Evolutionary conservation across 179 eudicot species (phyloP), one percentile per base, ranked within the genome.

Genomic region (Patellifolia procumbens): DNA sequence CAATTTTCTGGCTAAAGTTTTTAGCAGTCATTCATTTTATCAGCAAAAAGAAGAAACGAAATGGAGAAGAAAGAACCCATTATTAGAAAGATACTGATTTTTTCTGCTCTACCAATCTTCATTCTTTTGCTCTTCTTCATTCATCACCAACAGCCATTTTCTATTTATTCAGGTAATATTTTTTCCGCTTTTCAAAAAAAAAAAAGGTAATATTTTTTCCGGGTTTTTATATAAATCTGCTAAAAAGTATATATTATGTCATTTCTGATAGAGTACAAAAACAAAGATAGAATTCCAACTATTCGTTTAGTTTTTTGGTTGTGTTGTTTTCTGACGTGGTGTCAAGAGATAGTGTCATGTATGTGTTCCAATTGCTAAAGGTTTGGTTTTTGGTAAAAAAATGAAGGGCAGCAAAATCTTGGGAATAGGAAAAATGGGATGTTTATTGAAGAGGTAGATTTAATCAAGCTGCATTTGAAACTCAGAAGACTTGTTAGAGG

Each of bases 401-500:
- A 77, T 77, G 74, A 70, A 81, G 68, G 75, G 74, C 34, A 67
- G 53, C n/a, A 59, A 58, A 77, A 39, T 17, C 13, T 51, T 15
- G 77, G 72, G 48, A 48, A 52, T 52, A 81, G 64, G 48, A 74
- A 59, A 74, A 56, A 22, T 68, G 76, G 73, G 45, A 20, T 68
- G 31, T 20, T 62, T 39, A 15, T 17, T 2, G 31, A 26, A 17
- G 59, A 67, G 35, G 69, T 24, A 7, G 70, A 67, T 24, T 52
- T 70, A 61, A 26, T 22, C 39, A 68, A 78, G 61, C 32, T 78
- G 49, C 81, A 81, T 51, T 77, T 74, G 61, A 69, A 65, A 28
- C 75, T 81, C 19, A 81, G 55, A 59, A 81, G 76, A 59, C 81
- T 81, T 39, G 84, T 81, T 78, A 81, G 77, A 73, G 78, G 84